phyloP scores from a whole-genome alignment of 495 filamentous ascomycete genomes.

The Penicillium cinerascens region DNA sequence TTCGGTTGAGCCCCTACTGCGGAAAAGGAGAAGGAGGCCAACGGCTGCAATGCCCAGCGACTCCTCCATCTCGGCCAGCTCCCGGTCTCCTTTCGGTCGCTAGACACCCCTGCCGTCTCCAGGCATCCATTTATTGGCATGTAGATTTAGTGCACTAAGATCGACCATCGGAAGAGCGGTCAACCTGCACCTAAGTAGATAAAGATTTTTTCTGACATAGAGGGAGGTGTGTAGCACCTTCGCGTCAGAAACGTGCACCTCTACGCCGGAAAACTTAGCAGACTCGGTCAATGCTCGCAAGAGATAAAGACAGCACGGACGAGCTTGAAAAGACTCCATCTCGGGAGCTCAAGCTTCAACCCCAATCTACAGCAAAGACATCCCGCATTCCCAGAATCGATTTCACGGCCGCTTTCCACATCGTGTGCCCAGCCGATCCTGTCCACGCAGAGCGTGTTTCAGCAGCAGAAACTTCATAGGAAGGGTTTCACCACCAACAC shows the following conservation, averaged over 20 bases:
- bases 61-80: not conserved
- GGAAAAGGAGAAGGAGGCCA: not conserved
- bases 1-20: not conserved
- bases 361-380: not conserved
- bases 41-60: not conserved
- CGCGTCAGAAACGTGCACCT: not conserved
- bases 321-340: not conserved
- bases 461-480: slow-evolving; percentile 14
- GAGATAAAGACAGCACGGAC: not conserved
- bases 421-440: not conserved
- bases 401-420: not conserved
- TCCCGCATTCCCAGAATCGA: not conserved
- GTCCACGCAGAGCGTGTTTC: slow-evolving; percentile 6
- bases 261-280: not conserved
- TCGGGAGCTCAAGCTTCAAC: too few relatives aligned
- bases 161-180: not conserved
- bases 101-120: not conserved
- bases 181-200: not conserved
- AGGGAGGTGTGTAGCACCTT: not conserved
- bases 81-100: not conserved
- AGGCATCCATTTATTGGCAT: not conserved
- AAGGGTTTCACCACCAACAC: slow-evolving; percentile 15
- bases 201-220: not conserved
- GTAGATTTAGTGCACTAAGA: not conserved
- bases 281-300: not conserved